A percentile compares a stretch with the other conserved stretches of the same genome.
Evolutionary conservation across 306 rosid species (phyloP).

Genomic region (Adenanthera pavonina): DNA sequence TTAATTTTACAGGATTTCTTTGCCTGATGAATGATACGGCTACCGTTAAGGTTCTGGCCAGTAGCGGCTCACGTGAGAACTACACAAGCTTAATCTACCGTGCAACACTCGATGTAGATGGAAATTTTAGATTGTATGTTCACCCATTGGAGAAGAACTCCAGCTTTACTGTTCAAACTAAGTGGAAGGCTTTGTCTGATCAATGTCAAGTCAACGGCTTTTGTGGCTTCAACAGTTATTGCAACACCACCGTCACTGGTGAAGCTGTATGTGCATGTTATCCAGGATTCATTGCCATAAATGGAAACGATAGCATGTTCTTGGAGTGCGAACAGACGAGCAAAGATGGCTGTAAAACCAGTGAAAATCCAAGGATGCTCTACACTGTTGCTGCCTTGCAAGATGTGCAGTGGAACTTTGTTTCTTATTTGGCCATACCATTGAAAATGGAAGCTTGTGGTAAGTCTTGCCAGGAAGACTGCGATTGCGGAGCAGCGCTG

Average conservation of each 20-base stretch:
- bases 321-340: conserved; percentile 17
- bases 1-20: conserved; percentile 20
- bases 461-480: conserved; percentile 36
- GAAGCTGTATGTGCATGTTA: conserved; percentile 33
- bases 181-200: conserved; percentile 26
- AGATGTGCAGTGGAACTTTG: not conserved
- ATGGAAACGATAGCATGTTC: not conserved
- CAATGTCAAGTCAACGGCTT: conserved; percentile 36
- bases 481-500: conserved; percentile 41
- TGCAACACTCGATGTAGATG: conserved; percentile 42
- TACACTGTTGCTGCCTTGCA: conserved; percentile 1
- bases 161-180: not conserved
- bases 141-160: conserved; percentile 35
- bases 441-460: conserved; percentile 31
- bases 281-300: conserved; percentile 41
- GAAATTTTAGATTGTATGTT: conserved; percentile 44
- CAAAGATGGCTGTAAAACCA: conserved; percentile 34
- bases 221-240: conserved; percentile 53
- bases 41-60: not conserved
- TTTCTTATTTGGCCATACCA: conserved; percentile 2
- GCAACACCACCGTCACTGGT: not conserved
- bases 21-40: accelerated
- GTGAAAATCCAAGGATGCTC: not conserved
- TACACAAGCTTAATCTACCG: conserved; percentile 37
- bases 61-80: not conserved